These are phyloP conservation scores for Elongisporangium prolatum DNA, from an alignment of 352 stramenopile genomes.

Conservation along the genomic window DNA sequence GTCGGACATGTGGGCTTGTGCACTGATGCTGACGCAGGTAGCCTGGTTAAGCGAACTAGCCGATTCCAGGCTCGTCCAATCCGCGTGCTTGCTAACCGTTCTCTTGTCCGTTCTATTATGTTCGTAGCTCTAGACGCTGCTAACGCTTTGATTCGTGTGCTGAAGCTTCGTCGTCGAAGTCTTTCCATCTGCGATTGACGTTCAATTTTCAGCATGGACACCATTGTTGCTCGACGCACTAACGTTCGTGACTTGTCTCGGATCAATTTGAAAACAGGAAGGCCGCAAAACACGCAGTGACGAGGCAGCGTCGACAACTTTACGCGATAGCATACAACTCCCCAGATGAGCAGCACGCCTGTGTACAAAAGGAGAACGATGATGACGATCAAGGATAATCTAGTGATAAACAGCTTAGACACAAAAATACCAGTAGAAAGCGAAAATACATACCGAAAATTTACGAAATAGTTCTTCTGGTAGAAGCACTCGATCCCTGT, in stretches of 20 bases:
- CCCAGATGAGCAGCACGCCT: conserved; percentile 37
- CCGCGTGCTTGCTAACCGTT: conserved; percentile 17
- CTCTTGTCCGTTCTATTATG: conserved; percentile 3
- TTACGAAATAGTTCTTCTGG: conserved; percentile 55
- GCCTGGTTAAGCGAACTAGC: conserved; percentile 19
- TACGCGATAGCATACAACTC: conserved; percentile 50
- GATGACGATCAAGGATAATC: conserved; percentile 34
- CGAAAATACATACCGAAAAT: conserved; percentile 30
- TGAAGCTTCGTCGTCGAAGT: conserved; percentile 13
- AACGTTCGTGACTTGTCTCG: conserved; percentile 21
- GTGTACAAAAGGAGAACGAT: conserved; percentile 31
- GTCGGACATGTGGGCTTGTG: conserved; percentile 49
- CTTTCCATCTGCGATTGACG: conserved; percentile 13
- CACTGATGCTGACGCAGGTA: conserved; percentile 39
- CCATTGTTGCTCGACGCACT: conserved; percentile 24
- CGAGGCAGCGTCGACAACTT: conserved; percentile 47
- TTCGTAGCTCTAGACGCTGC: conserved; percentile 9
- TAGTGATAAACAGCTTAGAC: conserved; percentile 6
- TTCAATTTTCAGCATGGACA: conserved; percentile 41
- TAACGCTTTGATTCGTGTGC: conserved; percentile 20
- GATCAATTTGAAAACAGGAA: conserved; percentile 52
- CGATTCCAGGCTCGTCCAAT: conserved; percentile 15
- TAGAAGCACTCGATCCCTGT: conserved; percentile 66
- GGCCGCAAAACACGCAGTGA: conserved; percentile 50
- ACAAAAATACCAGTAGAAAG: background rate